Conservation (phyloP, 352 stramenopile species). For the Globisporangium recalcitrans region DNA sequence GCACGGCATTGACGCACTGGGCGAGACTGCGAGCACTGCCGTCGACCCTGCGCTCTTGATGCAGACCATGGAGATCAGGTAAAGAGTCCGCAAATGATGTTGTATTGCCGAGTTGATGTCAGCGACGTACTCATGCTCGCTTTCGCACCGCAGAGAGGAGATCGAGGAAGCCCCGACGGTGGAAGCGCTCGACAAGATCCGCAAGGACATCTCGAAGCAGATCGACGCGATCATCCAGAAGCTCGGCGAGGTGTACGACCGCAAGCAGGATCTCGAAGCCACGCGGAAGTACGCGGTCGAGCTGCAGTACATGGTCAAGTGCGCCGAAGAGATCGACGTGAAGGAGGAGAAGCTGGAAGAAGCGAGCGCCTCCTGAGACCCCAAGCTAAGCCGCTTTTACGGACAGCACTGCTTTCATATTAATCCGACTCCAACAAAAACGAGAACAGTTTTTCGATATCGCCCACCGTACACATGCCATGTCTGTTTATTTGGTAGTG, state of each 20-base stretch:
- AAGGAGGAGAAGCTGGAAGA: constrained; percentile 72
- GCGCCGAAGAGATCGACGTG: constrained; percentile 70
- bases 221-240: constrained; percentile 73
- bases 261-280: constrained; percentile 64
- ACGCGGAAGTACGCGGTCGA: constrained; percentile 70
- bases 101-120: too few relatives aligned
- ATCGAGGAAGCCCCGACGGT: constrained; percentile 56
- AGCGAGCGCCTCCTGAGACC: neutral
- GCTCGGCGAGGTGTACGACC: constrained; percentile 71
- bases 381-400: neutral
- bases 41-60: constrained; percentile 76
- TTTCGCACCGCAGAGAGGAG: constrained; percentile 46
- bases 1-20: constrained; percentile 77
- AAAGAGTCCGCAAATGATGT: too few relatives aligned
- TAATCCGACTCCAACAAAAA: neutral
- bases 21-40: constrained; percentile 64
- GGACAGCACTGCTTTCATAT: too few relatives aligned
- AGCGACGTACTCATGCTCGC: too few relatives aligned
- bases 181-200: constrained; percentile 50
- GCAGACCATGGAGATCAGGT: constrained; percentile 86
- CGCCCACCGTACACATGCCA: neutral
- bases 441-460: neutral
- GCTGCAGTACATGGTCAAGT: constrained; percentile 87
- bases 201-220: constrained; percentile 51
- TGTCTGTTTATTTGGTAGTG: neutral